These are phyloP conservation scores for Sarocladiaceae sp. DNA, from an alignment of 2,329 filamentous ascomycete species.

Conservation along the genomic window DNA sequence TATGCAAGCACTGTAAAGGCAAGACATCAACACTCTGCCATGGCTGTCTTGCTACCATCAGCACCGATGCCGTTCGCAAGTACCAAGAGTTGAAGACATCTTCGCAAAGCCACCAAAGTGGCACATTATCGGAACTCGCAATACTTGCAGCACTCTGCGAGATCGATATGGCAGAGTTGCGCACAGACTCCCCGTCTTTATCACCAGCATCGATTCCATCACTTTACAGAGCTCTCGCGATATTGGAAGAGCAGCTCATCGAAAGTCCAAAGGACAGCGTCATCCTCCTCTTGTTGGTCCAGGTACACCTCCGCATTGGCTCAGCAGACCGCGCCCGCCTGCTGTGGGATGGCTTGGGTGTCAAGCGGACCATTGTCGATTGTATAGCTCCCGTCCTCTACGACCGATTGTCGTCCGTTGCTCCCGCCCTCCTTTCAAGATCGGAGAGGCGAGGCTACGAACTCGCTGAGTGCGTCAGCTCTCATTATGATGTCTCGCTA, in stretches of 20 bases:
- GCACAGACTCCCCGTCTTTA: neutral
- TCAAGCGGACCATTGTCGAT: slow-evolving; percentile 56
- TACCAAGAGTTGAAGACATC: neutral
- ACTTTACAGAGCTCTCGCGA: slow-evolving; percentile 30
- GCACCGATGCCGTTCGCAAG: neutral
- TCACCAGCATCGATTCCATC: neutral
- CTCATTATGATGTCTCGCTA: slow-evolving; percentile 43
- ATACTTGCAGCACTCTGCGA: slow-evolving; percentile 30
- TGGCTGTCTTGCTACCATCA: neutral
- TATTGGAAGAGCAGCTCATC: slow-evolving; percentile 47
- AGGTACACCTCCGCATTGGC: slow-evolving; percentile 47
- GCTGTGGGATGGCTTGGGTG: slow-evolving; percentile 46
- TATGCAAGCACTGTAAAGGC: neutral
- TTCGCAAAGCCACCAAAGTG: neutral
- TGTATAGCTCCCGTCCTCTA: slow-evolving; percentile 50
- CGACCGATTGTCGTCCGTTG: slow-evolving; percentile 49
- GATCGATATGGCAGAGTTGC: slow-evolving; percentile 21
- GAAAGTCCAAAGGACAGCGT: slow-evolving; percentile 40
- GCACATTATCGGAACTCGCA: slow-evolving; percentile 24
- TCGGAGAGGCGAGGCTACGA: slow-evolving; percentile 27
- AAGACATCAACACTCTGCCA: neutral
- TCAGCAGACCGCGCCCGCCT: slow-evolving; percentile 41
- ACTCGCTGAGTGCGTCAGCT: slow-evolving; percentile 37
- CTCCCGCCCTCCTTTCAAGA: slow-evolving; percentile 35
- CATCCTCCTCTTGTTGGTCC: slow-evolving; percentile 45